Evolutionary conservation across 345 rosid genomes (phyloP).

Genomic region (Populus pruinosa): DNA sequence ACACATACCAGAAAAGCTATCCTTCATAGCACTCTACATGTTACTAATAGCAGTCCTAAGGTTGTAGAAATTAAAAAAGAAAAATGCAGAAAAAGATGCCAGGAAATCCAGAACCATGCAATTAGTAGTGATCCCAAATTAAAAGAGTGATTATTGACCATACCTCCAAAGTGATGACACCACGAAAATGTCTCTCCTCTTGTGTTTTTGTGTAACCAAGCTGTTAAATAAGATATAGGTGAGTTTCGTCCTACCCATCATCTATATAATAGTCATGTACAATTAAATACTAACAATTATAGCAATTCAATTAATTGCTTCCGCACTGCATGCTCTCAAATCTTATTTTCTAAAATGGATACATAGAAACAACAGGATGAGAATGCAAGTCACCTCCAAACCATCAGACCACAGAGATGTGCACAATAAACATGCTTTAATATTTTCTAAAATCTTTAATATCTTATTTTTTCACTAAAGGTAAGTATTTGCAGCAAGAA

Average conservation of each 20-base stretch:
- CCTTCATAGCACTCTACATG: background rate
- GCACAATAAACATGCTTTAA: background rate
- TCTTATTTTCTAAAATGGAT: background rate
- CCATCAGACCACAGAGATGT: background rate
- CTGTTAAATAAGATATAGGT: constrained; percentile 38
- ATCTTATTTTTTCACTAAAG: too few species aligned
- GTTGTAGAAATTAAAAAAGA: background rate
- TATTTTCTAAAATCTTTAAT: too few species aligned
- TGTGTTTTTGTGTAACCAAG: constrained; percentile 93
- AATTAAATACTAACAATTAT: background rate
- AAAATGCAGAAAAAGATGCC: background rate
- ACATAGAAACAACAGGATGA: background rate
- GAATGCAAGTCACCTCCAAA: background rate
- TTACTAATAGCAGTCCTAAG: background rate
- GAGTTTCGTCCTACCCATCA: background rate
- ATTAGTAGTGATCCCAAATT: background rate
- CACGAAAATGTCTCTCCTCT: constrained; percentile 91
- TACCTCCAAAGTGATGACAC: constrained; percentile 95
- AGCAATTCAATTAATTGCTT: background rate
- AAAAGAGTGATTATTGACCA: background rate
- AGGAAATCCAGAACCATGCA: background rate
- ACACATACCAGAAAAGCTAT: background rate
- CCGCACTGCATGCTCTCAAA: background rate
- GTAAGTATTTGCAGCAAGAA: background rate
- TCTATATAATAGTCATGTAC: background rate